Evolutionary conservation across 192 early-diverging fungal genomes (phyloP), one percentile per base, ranked within the genome.

Genomic region (Linnemannia elongata): DNA sequence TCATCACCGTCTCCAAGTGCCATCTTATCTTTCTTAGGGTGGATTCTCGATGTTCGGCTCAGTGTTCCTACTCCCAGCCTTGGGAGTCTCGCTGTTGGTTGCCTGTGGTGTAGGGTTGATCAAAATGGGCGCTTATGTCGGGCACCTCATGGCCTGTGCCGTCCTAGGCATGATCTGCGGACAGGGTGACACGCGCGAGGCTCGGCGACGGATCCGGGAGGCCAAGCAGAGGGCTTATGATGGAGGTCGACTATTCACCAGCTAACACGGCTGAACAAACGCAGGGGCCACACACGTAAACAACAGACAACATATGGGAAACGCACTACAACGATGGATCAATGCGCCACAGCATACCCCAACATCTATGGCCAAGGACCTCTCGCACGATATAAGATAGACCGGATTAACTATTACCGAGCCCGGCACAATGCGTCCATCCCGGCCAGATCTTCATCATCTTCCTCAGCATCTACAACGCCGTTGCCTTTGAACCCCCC

Each of bases 111-210:
- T 92, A 35, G 78, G 95, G 7, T 79, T 93, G 33, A 20, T 89
- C 6, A 81, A 79, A 79, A 82, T 89, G 55, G 85, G 81, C 35
- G 80, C 77, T 52, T 86, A 89, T 66, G 66, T 72, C 47, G 69
- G 80, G 17, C 85, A 85, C 76, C 88, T 81, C 72, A 55, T 90
- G 54, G 89, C 68, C 27, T 87, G 81, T 27, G 85, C 93, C 63
- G 33, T 94, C 35, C 88, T 90, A 4, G 91, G 90, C 74, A 96
- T 96, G 81, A 75, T 94, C 66, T 89, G 91, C 69, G 95, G 96
- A 77, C 91, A n/a, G 6, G 54, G 22, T 6, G 54, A 55, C 6
- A 55, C 6, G 20, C 93, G 54, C 6, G 54, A 4, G 22, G 22
- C 22, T n/a, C 54, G n/a, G 54, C 54, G 24, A n/a, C 54, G n/a